Evolutionary conservation across 768 basidiomycete genomes (phyloP), one percentile per base, ranked within the genome.

Genomic region (Gymnopilus dilepis): DNA sequence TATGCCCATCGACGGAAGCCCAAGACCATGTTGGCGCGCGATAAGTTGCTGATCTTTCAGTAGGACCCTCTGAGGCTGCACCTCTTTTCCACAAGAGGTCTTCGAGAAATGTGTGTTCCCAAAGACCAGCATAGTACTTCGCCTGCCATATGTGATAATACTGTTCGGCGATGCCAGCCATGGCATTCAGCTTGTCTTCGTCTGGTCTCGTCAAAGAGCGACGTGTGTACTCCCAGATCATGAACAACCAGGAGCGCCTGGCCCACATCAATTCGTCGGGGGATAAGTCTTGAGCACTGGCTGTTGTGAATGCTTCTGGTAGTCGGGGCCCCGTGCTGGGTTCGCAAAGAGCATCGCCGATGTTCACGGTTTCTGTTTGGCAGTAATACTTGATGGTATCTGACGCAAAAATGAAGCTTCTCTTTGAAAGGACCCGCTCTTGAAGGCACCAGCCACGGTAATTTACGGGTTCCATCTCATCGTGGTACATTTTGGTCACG

Each of bases 21-120:
- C 60, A 61, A 7, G 60, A 61, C 60, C 55, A 61, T 3, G 60
- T 56, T 12, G 55, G 60, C 11, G 60, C 60, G 19, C 55, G 60
- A 47, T 61, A 61, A 4, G 8, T 15, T 6, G 26, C 42, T 41
- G 60, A 37, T 30, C 34, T 59, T 33, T 42, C 40, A 34, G 31
- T 12, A 13, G 43, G 37, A 8, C 33, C 45, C 3, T 24, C 38
- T n/a, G 45, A 47, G 15, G 28, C 47, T 4, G 7, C 38, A 15
- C 48, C 19, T 9, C 33, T 22, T 28, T n/a, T 21, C 55, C 60
- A 61, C 2, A 57, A 47, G 7, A 61, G 37, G 26, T 61, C 60
- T 34, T 56, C 34, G 33, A 61, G 9, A n/a, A 59, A 40, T 26
- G 58, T 50, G 15, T 51, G 47, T n/a, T 47, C 30, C 58, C 58